Evolutionary conservation across 2,329 filamentous ascomycete genomes (phyloP).

Genomic region (Cytospora mali): DNA sequence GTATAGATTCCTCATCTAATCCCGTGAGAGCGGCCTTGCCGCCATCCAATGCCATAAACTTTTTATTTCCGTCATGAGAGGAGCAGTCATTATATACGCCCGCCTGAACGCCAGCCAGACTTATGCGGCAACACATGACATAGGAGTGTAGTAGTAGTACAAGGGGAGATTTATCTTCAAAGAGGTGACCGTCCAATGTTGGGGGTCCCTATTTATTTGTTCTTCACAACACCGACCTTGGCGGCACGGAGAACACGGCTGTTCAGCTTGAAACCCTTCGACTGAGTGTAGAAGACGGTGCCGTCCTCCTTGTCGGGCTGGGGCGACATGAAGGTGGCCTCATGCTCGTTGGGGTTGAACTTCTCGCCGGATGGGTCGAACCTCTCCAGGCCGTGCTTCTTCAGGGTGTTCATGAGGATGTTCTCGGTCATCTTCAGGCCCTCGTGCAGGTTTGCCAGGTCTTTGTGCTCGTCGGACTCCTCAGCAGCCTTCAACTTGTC

Average conservation of each 20-base stretch:
- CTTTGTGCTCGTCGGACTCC: conserved; percentile 61
- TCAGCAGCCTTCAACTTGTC: conserved; percentile 66
- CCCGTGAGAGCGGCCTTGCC: conserved; percentile 21
- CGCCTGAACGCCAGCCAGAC: conserved; percentile 29
- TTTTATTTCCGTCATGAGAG: conserved; percentile 23
- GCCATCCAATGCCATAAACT: conserved; percentile 21
- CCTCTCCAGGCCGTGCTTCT: conserved; percentile 92
- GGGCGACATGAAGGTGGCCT: conserved; percentile 93
- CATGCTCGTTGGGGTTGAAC: conserved; percentile 96
- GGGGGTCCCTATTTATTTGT: conserved; percentile 47
- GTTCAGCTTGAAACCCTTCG: conserved; percentile 94
- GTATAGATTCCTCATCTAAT: conserved; percentile 18
- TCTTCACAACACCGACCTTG: conserved; percentile 96
- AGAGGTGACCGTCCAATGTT: background rate
- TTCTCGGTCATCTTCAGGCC: conserved; percentile 94
- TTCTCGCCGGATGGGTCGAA: conserved; percentile 82
- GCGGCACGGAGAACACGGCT: conserved; percentile 86
- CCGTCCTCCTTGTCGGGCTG: conserved; percentile 87
- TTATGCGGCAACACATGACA: conserved; percentile 17
- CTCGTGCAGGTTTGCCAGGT: conserved; percentile 79
- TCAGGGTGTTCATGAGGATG: conserved; percentile 83
- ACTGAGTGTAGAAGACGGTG: conserved; percentile 87
- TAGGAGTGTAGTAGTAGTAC: conserved; percentile 21
- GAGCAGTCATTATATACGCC: conserved; percentile 25
- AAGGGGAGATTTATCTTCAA: conserved; percentile 5